phyloP scores from a whole-genome alignment of 495 filamentous ascomycete species.

The Neurospora terricola region DNA sequence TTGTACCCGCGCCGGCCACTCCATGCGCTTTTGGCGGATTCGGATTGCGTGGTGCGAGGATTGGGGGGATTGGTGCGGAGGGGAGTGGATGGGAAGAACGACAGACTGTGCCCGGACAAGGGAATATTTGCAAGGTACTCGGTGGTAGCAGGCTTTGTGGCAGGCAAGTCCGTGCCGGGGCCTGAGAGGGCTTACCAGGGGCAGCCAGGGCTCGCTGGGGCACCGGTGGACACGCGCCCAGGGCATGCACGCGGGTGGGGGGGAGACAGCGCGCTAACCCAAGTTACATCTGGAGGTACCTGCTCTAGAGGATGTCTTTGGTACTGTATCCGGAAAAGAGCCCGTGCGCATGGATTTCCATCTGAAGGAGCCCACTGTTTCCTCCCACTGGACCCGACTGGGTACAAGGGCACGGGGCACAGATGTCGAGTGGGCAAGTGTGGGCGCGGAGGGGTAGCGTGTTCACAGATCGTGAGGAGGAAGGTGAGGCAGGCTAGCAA shows the following conservation, averaged over 20 bases:
- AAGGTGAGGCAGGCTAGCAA: neutral
- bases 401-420: neutral
- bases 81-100: neutral
- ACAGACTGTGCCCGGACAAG: neutral
- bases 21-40: neutral
- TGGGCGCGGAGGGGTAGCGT: neutral
- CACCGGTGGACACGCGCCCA: neutral
- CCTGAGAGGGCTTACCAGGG: neutral
- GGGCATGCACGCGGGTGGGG: neutral
- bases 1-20: neutral
- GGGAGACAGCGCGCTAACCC: neutral
- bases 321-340: neutral
- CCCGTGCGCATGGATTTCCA: neutral
- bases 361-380: neutral
- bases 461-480: neutral
- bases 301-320: neutral
- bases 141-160: neutral
- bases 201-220: neutral
- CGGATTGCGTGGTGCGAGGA: neutral
- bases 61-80: neutral
- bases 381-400: neutral
- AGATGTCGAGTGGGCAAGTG: neutral
- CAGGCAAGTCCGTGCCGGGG: neutral
- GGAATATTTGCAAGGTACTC: neutral
- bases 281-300: neutral